Percentiles rank a stretch among this genome's conserved stretches.
phyloP scores from a whole-genome alignment of 495 filamentous ascomycete species.

The Trichoderma parareesei region DNA sequence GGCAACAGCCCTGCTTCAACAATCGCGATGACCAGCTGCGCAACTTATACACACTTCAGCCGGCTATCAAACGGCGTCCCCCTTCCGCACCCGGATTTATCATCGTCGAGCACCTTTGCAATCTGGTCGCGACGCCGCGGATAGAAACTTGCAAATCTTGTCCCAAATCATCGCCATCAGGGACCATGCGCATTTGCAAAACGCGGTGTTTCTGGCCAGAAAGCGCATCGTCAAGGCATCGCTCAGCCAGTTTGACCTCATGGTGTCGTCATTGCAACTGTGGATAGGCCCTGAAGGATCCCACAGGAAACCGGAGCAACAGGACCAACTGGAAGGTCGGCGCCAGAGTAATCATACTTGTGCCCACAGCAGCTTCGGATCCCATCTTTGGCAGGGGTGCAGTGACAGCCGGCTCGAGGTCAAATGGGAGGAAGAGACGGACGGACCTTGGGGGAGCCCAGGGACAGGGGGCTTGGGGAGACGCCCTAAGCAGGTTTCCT shows the following conservation, averaged over 20 bases:
- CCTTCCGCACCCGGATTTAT: no score
- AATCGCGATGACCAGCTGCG: no score
- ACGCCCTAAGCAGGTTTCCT: not conserved
- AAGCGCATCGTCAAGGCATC: not conserved
- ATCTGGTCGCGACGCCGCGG: no score
- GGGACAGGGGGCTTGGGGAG: not conserved
- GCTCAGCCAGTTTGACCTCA: not conserved
- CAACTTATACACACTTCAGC: no score
- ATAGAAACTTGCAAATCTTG: no score
- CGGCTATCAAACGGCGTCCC: no score
- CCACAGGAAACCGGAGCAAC: not conserved
- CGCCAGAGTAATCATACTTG: not conserved
- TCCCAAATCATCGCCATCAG: not conserved
- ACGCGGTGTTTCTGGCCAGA: not conserved
- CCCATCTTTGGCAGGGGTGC: not conserved
- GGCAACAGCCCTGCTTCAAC: no score
- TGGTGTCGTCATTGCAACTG: not conserved
- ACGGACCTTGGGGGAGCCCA: not conserved
- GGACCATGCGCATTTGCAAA: not conserved
- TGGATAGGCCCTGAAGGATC: not conserved
- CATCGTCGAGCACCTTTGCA: no score
- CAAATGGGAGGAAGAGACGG: not conserved
- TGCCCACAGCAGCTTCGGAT: not conserved
- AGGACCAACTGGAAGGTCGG: not conserved
- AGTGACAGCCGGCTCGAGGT: constrained; percentile 7